Percentiles rank a stretch among this genome's conserved stretches.
Conservation (phyloP, 2,329 filamentous ascomycete genomes). For the Microdochium nivale region DNA sequence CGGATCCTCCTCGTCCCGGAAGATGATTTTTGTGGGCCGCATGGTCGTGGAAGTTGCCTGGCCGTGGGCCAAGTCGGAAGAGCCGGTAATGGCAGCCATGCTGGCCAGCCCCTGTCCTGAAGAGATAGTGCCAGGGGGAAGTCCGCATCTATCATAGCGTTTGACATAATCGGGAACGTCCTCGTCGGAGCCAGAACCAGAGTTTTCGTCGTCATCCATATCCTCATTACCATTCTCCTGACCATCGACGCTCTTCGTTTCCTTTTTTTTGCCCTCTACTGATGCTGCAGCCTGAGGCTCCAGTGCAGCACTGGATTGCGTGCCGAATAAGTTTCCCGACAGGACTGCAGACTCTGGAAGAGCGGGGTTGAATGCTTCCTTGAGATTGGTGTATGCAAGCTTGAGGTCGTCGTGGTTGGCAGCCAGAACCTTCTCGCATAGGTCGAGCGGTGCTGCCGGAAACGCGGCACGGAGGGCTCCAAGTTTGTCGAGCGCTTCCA, state of each 20-base stretch:
- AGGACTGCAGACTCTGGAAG: constrained; percentile 13
- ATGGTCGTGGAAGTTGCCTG: constrained; percentile 12
- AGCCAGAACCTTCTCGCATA: constrained; percentile 26
- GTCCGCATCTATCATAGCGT: constrained; percentile 26
- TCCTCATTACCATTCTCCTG: constrained; percentile 12
- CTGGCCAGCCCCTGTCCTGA: constrained; percentile 23
- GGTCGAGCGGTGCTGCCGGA: constrained; percentile 24
- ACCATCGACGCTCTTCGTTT: constrained; percentile 13
- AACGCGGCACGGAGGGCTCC: constrained; percentile 33
- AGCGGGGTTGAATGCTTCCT: constrained; percentile 19
- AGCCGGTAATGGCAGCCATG: constrained; percentile 23
- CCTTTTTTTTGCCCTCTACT: neutral
- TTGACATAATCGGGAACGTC: constrained; percentile 17
- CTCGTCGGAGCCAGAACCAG: constrained; percentile 6
- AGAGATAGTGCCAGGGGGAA: constrained; percentile 29
- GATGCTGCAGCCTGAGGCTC: neutral
- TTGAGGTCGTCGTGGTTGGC: constrained; percentile 24
- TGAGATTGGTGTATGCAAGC: constrained; percentile 27
- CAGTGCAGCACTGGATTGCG: neutral
- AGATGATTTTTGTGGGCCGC: constrained; percentile 5
- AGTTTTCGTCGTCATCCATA: constrained; percentile 15
- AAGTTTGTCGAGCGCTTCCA: constrained; percentile 21
- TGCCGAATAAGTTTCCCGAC: neutral
- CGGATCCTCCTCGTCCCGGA: constrained; percentile 10
- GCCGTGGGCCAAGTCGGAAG: constrained; percentile 16